Percentiles rank a stretch among this genome's conserved stretches.
These are phyloP conservation scores for Fusarium sp. DNA, from an alignment of 2,329 filamentous ascomycete species.

Conservation along the genomic window DNA sequence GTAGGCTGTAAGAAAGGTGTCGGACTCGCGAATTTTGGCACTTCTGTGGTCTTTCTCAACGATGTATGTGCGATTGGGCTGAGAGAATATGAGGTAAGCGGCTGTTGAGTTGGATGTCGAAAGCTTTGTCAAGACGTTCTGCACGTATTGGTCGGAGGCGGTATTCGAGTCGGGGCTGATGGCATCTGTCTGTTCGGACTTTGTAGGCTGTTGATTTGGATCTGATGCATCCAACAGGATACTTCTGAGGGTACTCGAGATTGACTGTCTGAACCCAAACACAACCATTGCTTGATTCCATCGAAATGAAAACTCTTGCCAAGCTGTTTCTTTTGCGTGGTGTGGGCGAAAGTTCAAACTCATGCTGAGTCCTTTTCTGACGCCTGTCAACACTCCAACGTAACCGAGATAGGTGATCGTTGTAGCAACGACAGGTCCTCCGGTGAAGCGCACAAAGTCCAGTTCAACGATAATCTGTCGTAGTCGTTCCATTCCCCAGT, in stretches of 20 bases:
- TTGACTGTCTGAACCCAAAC: conserved; percentile 41
- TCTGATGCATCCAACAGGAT: conserved; percentile 31
- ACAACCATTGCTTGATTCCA: conserved; percentile 48
- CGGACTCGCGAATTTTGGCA: conserved; percentile 35
- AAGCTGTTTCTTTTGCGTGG: conserved; percentile 43
- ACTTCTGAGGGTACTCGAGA: conserved; percentile 46
- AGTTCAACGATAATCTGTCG: conserved; percentile 64
- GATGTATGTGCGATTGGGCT: conserved; percentile 39
- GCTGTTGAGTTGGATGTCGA: conserved; percentile 44
- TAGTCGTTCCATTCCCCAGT: conserved; percentile 67
- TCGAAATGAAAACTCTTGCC: conserved; percentile 41
- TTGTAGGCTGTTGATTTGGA: fast-evolving
- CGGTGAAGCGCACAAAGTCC: conserved; percentile 57
- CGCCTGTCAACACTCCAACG: conserved; percentile 63
- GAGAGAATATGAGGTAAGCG: conserved; percentile 50
- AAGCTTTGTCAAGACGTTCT: conserved; percentile 30
- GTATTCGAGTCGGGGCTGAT: neutral
- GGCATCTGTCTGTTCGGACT: neutral
- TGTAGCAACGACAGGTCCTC: conserved; percentile 56
- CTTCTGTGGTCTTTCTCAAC: conserved; percentile 48
- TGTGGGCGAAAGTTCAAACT: conserved; percentile 61
- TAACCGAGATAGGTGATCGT: conserved; percentile 64
- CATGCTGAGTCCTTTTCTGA: conserved; percentile 59
- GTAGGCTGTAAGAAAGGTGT: conserved; percentile 45
- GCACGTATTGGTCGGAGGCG: conserved; percentile 14